Percentiles rank a stretch among this genome's conserved stretches.
These are phyloP conservation scores for Gaeumannomyces sp. DNA, from an alignment of 2,329 filamentous ascomycete genomes.

Conservation along the genomic window DNA sequence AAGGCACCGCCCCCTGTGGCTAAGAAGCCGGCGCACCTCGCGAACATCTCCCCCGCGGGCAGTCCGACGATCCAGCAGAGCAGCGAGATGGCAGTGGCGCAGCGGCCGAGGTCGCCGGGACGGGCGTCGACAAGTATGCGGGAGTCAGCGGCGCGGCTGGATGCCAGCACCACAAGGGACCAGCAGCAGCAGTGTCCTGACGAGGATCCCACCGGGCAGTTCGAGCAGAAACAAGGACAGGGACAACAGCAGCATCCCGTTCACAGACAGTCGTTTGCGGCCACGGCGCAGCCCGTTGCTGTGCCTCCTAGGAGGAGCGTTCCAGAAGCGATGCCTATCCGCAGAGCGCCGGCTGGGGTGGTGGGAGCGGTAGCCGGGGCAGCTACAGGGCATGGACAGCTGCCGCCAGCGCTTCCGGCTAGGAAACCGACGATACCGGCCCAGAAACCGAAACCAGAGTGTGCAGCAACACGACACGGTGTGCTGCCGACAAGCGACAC, in stretches of 20 bases:
- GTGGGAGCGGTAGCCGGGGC: constrained; percentile 11
- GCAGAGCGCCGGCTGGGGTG: constrained; percentile 15
- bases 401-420: constrained; percentile 16
- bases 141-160: background rate
- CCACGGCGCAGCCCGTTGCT: constrained; percentile 7
- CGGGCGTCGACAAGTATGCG: background rate
- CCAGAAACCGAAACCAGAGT: constrained; percentile 5
- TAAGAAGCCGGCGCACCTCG: constrained; percentile 55
- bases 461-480: background rate
- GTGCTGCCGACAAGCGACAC: constrained; percentile 18
- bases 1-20: constrained; percentile 52
- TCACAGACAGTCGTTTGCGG: constrained; percentile 12
- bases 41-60: constrained; percentile 25
- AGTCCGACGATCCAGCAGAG: constrained; percentile 17
- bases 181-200: too few species aligned
- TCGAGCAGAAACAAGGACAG: constrained; percentile 17
- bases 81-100: constrained; percentile 14
- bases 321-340: background rate
- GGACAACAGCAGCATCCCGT: constrained; percentile 14
- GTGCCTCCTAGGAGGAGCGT: constrained; percentile 12
- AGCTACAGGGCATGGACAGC: constrained; percentile 11
- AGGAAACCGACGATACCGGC: constrained; percentile 8
- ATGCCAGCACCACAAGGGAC: background rate
- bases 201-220: too few species aligned
- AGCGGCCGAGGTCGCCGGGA: constrained; percentile 10